Evolutionary conservation across 768 basidiomycete species (phyloP), one percentile per base, ranked within the genome.

Genomic region (Hebeloma cylindrosporum): DNA sequence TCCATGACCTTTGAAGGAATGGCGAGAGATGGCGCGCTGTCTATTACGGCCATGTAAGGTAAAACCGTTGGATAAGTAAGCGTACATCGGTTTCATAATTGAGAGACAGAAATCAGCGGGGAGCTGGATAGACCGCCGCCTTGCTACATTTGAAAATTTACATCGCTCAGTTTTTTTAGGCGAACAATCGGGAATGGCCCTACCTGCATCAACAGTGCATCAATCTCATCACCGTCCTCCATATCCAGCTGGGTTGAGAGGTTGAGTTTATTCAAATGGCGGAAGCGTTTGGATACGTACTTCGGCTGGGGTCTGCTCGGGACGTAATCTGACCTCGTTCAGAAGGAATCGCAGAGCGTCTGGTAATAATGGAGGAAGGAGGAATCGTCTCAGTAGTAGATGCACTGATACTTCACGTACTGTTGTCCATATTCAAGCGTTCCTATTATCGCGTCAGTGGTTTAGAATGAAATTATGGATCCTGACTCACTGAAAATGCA

Each of bases 141-240:
- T n/a, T n/a, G n/a, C n/a, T n/a, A n/a, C n/a, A n/a, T n/a, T n/a
- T n/a, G n/a, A n/a, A n/a, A n/a, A n/a, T n/a, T n/a, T n/a, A n/a
- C n/a, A n/a, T n/a, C n/a, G n/a, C n/a, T n/a, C n/a, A n/a, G n/a
- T n/a, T n/a, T n/a, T n/a, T n/a, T n/a, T n/a, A n/a, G n/a, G n/a
- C n/a, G n/a, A n/a, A n/a, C n/a, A n/a, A n/a, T n/a, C n/a, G n/a
- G n/a, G 8, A 31, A 9, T 3, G 22, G 22, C 17, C 73, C 30
- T 42, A 75, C 79, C 70, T 82, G 80, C 49, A 71, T 66, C 14
- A 82, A 50, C 38, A 68, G 59, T 11, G 78, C 79, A 52, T 83
- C 82, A 33, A 83, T 75, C 45, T 71, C 63, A 51, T 83, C 82
- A 3, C 73, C 74, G n/a, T 82, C 79, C 47, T 82, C 81, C 72